These are phyloP conservation scores for Lophiotrema nucula DNA, from an alignment of 495 filamentous ascomycete species.

Conservation along the genomic window DNA sequence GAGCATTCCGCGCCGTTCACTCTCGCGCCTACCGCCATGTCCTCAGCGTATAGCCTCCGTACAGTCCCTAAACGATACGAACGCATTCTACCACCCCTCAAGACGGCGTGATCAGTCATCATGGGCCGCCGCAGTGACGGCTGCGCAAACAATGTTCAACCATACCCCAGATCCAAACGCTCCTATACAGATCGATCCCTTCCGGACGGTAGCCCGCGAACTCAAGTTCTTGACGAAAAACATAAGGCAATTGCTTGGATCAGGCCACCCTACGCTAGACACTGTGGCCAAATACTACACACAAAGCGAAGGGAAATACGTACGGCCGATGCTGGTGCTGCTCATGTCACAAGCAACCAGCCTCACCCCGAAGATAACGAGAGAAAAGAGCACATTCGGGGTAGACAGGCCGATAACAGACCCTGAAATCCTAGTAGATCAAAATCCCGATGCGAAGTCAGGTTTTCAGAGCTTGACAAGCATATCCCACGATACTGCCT, in stretches of 20 bases:
- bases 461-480: slow-evolving; percentile 46
- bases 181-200: slow-evolving; percentile 45
- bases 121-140: slow-evolving; percentile 69
- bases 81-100: slow-evolving; percentile 36
- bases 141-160: slow-evolving; percentile 73
- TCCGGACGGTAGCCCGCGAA: slow-evolving; percentile 79
- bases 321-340: slow-evolving; percentile 88
- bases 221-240: slow-evolving; percentile 91
- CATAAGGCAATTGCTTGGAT: slow-evolving; percentile 82
- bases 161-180: slow-evolving; percentile 43
- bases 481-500: slow-evolving; percentile 50
- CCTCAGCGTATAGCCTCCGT: background rate
- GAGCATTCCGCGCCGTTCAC: slow-evolving; percentile 11
- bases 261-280: slow-evolving; percentile 89
- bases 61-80: background rate
- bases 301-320: slow-evolving; percentile 93
- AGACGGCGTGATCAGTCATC: slow-evolving; percentile 49
- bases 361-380: slow-evolving; percentile 64
- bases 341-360: slow-evolving; percentile 94
- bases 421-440: slow-evolving; percentile 70
- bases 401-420: slow-evolving; percentile 81
- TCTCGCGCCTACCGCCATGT: slow-evolving; percentile 8
- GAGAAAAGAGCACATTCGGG: slow-evolving; percentile 34
- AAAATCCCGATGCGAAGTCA: slow-evolving; percentile 60
- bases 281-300: slow-evolving; percentile 98